Evolutionary conservation across 768 basidiomycete species (phyloP), one percentile per base, ranked within the genome.

Genomic region (Melanogaster broomeanus): DNA sequence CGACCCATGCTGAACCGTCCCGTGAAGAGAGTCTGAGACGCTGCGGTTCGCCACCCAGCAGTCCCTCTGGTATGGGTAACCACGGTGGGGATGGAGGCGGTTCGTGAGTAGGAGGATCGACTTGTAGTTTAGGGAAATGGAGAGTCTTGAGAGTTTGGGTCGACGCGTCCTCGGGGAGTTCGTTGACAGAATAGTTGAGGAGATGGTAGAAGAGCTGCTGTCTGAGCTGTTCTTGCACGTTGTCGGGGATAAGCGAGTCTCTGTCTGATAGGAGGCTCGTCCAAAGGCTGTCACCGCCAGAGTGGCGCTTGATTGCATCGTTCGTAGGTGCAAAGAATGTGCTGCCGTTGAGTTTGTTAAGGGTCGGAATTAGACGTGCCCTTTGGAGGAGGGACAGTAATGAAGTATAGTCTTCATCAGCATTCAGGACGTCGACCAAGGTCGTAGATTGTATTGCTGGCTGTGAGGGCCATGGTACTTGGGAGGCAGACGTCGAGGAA

Each of bases 241-340:
- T 98, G 71, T 95, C 94, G 21, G 76, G 77, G 33, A 82, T 61
- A 41, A 66, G 59, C 18, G 49, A 16, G 45, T 76, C 63, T 4
- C 72, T 59, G 18, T 63, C 61, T 33, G 53, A 52, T 34, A 63
- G 57, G 33, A 68, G 66, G 42, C 38, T 49, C 33, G 58, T 55
- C 74, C 74, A 76, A 12, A 74, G 53, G 16, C 53, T 21, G 24
- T 63, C 69, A 48, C 56, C 56, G 48, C 60, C 42, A 38, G 65
- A 55, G 55, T 84, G 76, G 24, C 75, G 78, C 55, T 81, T 70
- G 58, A 95, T 82, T 30, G 97, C 97, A 52, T 92, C 85, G 72
- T 99, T 95, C 18, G 92, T 97, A 2, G 97, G 97, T 2, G 97
- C 97, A 63, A 98, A 98, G 42, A 99, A 68, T 24, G 97, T 97